Base-by-base conservation (phyloP, 2,329 filamentous ascomycete species). In the Calonectria crousiana region DNA sequence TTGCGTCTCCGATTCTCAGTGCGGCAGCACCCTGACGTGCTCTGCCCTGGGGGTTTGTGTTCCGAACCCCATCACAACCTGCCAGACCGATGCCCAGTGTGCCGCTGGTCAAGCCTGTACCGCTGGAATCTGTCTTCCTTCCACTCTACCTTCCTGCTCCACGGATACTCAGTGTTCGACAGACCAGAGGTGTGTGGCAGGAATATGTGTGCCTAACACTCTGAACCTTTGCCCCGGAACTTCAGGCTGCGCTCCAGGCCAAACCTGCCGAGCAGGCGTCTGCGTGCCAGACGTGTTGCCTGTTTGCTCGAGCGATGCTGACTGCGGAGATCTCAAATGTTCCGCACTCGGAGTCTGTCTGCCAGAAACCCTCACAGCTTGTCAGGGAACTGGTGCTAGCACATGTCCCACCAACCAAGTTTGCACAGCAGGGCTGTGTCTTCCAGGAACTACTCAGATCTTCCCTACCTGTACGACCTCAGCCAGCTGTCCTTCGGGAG, bases 281-380 rank as follows among this genome's bases (percentile, higher is more conserved):
- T 72, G 70, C 10, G 26, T 72, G 6, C 65, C 70, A 8, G 47
- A 53, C 4, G 34, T 44, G 2, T 16, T 72, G 6, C 65, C 70
- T 10, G 36, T 38, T 13, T 72, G 70, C 28, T 23, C 36, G 1
- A 53, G 32, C n/a, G 53, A 72, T 26, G 34, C 70, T 8, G 64
- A 41, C 28, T 72, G 70, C 8, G 70, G 52, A 20, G 51, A 56
- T 23, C 64, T 66, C 8, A 53, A 64, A 44, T 56, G 67, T 18
- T 72, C 64, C n/a, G n/a, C 64, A 5, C 70, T 72, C 4, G 64
- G 66, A 8, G 20, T 23, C n/a, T 73, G 71, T 58, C 58, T 73
- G 1, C 71, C 71, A 9, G 3, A 64, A 28, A 23, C 23, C 18
- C 34, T 73, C 14, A 18, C 14, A 3, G 28, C 51, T 13, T 73